Conservation (phyloP, 1,284 basidiomycete species). For the Leccinum ambiguum region DNA sequence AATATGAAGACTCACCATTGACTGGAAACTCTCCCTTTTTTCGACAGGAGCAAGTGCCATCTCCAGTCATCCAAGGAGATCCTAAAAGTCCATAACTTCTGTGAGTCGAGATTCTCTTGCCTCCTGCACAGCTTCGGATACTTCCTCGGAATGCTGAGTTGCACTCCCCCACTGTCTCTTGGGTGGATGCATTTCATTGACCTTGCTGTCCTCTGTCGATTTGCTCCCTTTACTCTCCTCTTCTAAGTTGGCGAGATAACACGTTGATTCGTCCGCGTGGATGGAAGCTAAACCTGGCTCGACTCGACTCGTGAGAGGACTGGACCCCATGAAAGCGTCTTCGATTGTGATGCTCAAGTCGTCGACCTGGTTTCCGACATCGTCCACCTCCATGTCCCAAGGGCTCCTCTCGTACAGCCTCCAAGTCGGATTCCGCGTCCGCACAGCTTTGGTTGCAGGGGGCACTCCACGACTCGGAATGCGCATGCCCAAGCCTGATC, state of each 20-base stretch:
- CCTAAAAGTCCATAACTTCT: too few species aligned
- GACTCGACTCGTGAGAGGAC: slow-evolving; percentile 29
- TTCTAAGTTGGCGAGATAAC: slow-evolving; percentile 25
- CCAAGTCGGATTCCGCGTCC: slow-evolving; percentile 25
- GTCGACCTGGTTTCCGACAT: slow-evolving; percentile 4
- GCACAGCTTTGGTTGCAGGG: slow-evolving; percentile 28
- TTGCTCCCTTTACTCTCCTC: slow-evolving; percentile 28
- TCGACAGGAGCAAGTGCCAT: slow-evolving; percentile 13
- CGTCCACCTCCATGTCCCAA: slow-evolving; percentile 28
- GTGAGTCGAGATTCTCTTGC: too few species aligned
- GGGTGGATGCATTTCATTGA: slow-evolving; percentile 17
- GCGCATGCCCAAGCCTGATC: slow-evolving; percentile 16
- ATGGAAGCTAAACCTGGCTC: slow-evolving; percentile 13
- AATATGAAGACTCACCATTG: slow-evolving; percentile 8
- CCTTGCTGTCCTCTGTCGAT: slow-evolving; percentile 11
- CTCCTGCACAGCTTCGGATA: too few species aligned
- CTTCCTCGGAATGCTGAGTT: too few species aligned
- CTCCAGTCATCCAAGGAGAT: too few species aligned
- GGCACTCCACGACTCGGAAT: slow-evolving; percentile 15
- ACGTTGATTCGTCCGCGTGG: slow-evolving; percentile 11
- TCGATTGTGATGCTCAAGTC: slow-evolving; percentile 14
- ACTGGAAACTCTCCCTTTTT: slow-evolving; percentile 2
- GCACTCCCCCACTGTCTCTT: slow-evolving; percentile 19
- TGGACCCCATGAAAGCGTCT: slow-evolving; percentile 26
- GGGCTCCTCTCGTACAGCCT: slow-evolving; percentile 19